A percentile compares a stretch with the other conserved stretches of the same genome.
Evolutionary conservation across 225 moss, liverwort and hornwort species (phyloP).

Genomic region (Physcomitrium patens): DNA sequence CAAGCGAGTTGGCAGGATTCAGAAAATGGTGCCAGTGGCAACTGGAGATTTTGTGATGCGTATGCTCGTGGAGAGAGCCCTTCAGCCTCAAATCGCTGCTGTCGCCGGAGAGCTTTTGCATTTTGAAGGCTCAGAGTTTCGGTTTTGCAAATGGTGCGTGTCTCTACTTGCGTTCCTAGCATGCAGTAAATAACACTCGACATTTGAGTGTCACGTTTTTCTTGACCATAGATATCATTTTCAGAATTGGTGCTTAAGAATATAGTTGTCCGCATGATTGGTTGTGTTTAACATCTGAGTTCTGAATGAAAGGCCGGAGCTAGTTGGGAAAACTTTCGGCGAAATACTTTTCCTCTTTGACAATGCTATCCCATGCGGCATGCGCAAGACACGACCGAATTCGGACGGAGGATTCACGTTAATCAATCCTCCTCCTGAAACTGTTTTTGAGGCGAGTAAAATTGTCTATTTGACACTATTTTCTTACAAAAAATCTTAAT

Average conservation of each 20-base stretch:
- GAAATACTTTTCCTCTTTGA: conserved; percentile 55
- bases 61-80: conserved; percentile 60
- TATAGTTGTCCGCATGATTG: neutral
- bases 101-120: conserved; percentile 55
- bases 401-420: conserved; percentile 42
- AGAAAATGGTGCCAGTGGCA: conserved; percentile 67
- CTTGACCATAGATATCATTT: neutral
- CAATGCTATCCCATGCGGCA: conserved; percentile 56
- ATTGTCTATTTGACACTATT: conserved; percentile 11
- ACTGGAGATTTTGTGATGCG: conserved; percentile 63
- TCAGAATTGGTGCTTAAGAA: conserved; percentile 6
- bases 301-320: conserved; percentile 52
- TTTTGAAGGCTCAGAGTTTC: conserved; percentile 64
- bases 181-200: neutral
- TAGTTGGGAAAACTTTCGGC: conserved; percentile 55
- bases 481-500: neutral
- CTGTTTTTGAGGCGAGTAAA: conserved; percentile 50
- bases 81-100: conserved; percentile 59
- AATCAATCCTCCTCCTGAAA: conserved; percentile 53
- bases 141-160: conserved; percentile 50
- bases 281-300: conserved; percentile 18
- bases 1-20: conserved; percentile 42
- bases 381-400: conserved; percentile 45
- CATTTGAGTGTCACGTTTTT: neutral
- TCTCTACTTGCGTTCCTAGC: conserved; percentile 4